Percentiles rank a stretch among this genome's conserved stretches.
Conservation (phyloP, 805 yeast species). For the Kodamaea sagamina region DNA sequence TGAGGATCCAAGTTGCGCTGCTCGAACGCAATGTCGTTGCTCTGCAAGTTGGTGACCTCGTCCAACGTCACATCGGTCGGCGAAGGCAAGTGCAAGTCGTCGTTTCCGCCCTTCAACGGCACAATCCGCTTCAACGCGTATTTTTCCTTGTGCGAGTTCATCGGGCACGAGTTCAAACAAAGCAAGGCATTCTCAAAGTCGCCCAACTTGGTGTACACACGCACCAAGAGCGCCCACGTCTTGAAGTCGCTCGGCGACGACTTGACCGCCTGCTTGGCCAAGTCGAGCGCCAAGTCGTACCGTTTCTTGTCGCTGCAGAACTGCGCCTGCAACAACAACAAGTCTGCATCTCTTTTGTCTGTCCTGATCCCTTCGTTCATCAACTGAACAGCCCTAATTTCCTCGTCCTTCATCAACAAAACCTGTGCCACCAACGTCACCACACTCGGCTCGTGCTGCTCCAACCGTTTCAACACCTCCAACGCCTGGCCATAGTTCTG, state of each 20-base stretch:
- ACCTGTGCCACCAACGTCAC: constrained; percentile 56
- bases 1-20: constrained; percentile 65
- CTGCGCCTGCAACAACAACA: constrained; percentile 57
- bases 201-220: constrained; percentile 59
- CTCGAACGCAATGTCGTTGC: constrained; percentile 64
- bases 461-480: constrained; percentile 56
- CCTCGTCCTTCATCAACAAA: constrained; percentile 55
- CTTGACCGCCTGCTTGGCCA: constrained; percentile 65
- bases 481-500: constrained; percentile 63
- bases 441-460: constrained; percentile 56
- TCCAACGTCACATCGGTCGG: constrained; percentile 73
- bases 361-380: constrained; percentile 51
- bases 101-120: constrained; percentile 48
- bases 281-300: constrained; percentile 56
- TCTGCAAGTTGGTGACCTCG: constrained; percentile 67
- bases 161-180: constrained; percentile 78
- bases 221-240: constrained; percentile 71
- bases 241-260: constrained; percentile 73
- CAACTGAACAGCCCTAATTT: constrained; percentile 55
- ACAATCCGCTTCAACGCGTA: constrained; percentile 62
- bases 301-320: constrained; percentile 55
- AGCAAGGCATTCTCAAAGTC: constrained; percentile 72
- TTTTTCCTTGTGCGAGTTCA: constrained; percentile 72
- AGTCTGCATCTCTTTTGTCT: constrained; percentile 56
- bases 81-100: constrained; percentile 69